Base-by-base conservation (phyloP, 192 early-diverging fungal genomes). In the Radiomyces spectabilis region DNA sequence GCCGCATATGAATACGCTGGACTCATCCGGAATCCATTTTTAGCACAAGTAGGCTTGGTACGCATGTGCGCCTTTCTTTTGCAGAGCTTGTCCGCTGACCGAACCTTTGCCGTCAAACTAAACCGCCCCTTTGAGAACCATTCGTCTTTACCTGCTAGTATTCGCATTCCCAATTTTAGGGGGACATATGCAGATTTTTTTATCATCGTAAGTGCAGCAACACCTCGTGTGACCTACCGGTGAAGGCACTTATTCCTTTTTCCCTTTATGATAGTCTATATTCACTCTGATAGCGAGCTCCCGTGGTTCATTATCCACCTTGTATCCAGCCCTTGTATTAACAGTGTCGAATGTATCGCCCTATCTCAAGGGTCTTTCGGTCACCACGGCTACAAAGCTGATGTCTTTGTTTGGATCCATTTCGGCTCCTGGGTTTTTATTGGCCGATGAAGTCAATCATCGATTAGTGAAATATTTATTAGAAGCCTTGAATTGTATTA, bases 271-370 rank as follows among this genome's bases (percentile, higher is more conserved):
- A 13, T 73, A 89, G 85, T 82, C 86, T 19, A 80, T 89, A 18
- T 85, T 86, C 50, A 80, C 75, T 18, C 60, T 93, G 6, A 81
- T 92, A 39, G 79, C 88, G 22, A 79, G 89, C 9, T 88, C 88
- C 22, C 78, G 76, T 56, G 78, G 81, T 10, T 64, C 76, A 16
- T 60, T 91, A 31, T 52, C 75, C 5, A 71, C 82, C 0, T 70
- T 93, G 5, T 89, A 91, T 66, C 88, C 91, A 44, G 83, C 84
- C 27, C 54, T 92, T 25, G 70, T 96, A 22, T 65, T 88, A 15
- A 77, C 84, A n/a, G 72, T 96, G 21, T 70, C 84, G 33, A 96
- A 96, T 59, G 77, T 92, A 13, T 80, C 88, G 0, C 88, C 92
- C 3, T 87, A 88, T 51, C 51, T 93, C 38, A 89, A 88, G 41